phyloP scores from a whole-genome alignment of 148 eudicot genomes.

The Camellia lanceoleosa region DNA sequence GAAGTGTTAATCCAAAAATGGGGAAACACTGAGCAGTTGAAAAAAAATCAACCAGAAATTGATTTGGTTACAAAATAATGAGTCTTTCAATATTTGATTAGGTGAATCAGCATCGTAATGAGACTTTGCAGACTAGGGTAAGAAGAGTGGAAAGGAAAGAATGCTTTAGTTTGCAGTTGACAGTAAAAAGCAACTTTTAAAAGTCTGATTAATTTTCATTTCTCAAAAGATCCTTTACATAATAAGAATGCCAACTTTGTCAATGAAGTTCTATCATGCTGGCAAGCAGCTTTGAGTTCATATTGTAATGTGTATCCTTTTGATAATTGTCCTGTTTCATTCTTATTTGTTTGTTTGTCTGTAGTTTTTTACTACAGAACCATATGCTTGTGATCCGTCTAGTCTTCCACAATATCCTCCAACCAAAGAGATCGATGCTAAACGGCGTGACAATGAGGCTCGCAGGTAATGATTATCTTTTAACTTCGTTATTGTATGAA shows the following conservation, averaged over 20 bases:
- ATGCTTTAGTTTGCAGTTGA: too few relatives aligned
- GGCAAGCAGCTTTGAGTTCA: not conserved
- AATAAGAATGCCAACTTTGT: too few relatives aligned
- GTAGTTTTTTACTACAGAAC: slow-evolving; percentile 82
- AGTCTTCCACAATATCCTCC: slow-evolving; percentile 91
- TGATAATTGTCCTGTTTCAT: not conserved
- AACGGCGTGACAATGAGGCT: slow-evolving; percentile 90
- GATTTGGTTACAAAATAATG: not conserved
- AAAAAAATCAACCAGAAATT: not conserved
- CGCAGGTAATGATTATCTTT: slow-evolving; percentile 48
- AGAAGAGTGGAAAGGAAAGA: not conserved
- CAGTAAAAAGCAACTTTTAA: too few relatives aligned
- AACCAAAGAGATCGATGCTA: slow-evolving; percentile 92
- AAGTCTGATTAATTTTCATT: too few relatives aligned
- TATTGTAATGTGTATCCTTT: not conserved
- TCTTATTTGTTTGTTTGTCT: slow-evolving; percentile 14
- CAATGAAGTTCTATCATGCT: not conserved
- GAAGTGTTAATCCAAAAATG: not conserved
- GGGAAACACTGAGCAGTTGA: not conserved
- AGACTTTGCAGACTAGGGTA: not conserved
- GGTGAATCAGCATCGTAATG: not conserved
- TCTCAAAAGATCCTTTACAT: too few relatives aligned
- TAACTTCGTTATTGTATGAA: not conserved
- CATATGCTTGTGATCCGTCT: slow-evolving; percentile 89
- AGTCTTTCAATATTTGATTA: not conserved